Conservation (phyloP, 2,329 filamentous ascomycete genomes). For the Colletotrichum somersetense region DNA sequence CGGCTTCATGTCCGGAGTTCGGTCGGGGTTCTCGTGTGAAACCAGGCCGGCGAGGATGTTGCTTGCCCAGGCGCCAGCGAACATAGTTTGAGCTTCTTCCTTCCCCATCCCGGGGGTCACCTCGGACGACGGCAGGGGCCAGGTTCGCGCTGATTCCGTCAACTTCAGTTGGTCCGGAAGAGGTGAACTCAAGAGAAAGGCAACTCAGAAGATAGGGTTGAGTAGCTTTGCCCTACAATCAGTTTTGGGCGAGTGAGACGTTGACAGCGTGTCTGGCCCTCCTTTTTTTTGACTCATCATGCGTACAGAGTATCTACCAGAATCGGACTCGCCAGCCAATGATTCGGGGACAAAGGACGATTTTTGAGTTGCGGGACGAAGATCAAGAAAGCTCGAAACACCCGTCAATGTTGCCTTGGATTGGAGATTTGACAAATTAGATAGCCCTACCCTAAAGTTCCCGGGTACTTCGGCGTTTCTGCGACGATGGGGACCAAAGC, state of each 20-base stretch:
- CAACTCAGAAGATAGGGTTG: conserved; percentile 14
- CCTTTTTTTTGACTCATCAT: conserved; percentile 23
- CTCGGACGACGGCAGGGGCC: conserved; percentile 14
- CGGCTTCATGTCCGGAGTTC: conserved; percentile 33
- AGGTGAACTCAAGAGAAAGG: conserved; percentile 15
- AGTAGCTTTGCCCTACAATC: conserved; percentile 2
- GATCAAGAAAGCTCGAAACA: not conserved
- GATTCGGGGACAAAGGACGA: not conserved
- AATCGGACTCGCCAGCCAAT: conserved; percentile 5
- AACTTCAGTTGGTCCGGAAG: conserved; percentile 19
- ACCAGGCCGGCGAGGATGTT: conserved; percentile 12
- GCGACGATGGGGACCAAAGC: conserved; percentile 34
- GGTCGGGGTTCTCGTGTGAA: conserved; percentile 33
- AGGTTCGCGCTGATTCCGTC: conserved; percentile 1
- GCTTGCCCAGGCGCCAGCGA: conserved; percentile 11
- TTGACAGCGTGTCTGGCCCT: conserved; percentile 27
- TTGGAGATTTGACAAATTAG: not conserved
- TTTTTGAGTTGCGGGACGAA: conserved; percentile 14
- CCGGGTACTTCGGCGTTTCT: conserved; percentile 27
- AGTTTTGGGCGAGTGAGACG: conserved; percentile 27
- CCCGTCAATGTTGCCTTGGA: not conserved
- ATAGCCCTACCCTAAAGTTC: conserved; percentile 6
- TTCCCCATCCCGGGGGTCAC: conserved; percentile 7
- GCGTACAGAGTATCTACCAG: conserved; percentile 21
- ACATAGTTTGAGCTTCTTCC: conserved; percentile 15